Percentiles rank a stretch among this genome's conserved stretches.
These are phyloP conservation scores for Pisolithus thermaeus DNA, from an alignment of 1,284 basidiomycete species.

Conservation along the genomic window DNA sequence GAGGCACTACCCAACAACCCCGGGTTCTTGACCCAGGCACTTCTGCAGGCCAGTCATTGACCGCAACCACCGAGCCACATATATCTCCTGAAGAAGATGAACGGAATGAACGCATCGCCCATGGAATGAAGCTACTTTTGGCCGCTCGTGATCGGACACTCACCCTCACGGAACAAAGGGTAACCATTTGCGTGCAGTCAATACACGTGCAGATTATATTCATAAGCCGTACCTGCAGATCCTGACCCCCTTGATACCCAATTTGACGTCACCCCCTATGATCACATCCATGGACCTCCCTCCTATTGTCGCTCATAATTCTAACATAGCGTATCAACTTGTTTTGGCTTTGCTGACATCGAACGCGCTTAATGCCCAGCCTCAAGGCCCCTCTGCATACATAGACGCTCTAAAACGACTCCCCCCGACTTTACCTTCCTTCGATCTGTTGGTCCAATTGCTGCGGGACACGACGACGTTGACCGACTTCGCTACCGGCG, in stretches of 20 bases:
- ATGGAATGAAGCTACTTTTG: conserved; percentile 60
- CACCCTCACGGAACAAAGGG: conserved; percentile 66
- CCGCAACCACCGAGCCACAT: conserved; percentile 11
- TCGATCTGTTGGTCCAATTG: conserved; percentile 64
- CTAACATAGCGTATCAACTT: conserved; percentile 59
- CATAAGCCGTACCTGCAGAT: conserved; percentile 19
- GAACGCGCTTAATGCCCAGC: conserved; percentile 28
- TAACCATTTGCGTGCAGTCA: conserved; percentile 26
- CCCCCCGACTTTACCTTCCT: conserved; percentile 64
- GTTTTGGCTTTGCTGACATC: conserved; percentile 48
- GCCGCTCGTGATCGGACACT: conserved; percentile 64
- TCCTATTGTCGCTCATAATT: conserved; percentile 59
- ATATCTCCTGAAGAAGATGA: conserved; percentile 33
- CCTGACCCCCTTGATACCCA: conserved; percentile 35
- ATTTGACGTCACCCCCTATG: conserved; percentile 51
- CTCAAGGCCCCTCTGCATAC: conserved; percentile 42
- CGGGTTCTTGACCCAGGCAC: background rate
- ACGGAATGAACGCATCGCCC: conserved; percentile 34
- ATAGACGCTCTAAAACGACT: conserved; percentile 45
- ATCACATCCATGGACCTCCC: conserved; percentile 62
- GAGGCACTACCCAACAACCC: conserved; percentile 1
- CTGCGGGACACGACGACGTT: conserved; percentile 53
- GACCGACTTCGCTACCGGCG: conserved; percentile 31
- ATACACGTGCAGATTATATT: background rate
- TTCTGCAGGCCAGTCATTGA: conserved; percentile 31